Conservation (phyloP, 371 early-diverging fungal species). For the Saksenaea oblongispora region DNA sequence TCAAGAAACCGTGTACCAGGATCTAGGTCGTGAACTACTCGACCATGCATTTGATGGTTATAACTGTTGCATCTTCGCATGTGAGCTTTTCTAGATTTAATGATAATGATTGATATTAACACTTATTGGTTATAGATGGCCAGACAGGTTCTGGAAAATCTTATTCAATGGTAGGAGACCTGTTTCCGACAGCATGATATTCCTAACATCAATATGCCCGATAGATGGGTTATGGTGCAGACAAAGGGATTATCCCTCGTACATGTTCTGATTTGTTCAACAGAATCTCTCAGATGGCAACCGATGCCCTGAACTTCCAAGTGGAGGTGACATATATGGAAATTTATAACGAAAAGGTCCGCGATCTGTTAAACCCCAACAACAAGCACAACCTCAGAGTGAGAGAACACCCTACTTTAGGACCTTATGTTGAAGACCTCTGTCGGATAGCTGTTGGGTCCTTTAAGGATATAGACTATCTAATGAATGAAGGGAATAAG, state of each 20-base stretch:
- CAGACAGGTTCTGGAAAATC: slow-evolving; percentile 88
- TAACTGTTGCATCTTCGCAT: slow-evolving; percentile 86
- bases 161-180: slow-evolving; percentile 67
- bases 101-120: background rate
- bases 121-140: slow-evolving; percentile 55
- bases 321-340: slow-evolving; percentile 87
- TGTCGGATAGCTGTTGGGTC: slow-evolving; percentile 77
- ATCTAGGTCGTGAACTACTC: slow-evolving; percentile 71
- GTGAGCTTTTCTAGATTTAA: slow-evolving; percentile 35
- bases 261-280: slow-evolving; percentile 78
- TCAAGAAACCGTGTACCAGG: slow-evolving; percentile 79
- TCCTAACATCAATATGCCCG: slow-evolving; percentile 10
- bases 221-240: slow-evolving; percentile 66
- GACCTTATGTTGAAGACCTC: slow-evolving; percentile 90
- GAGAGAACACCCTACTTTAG: slow-evolving; percentile 85
- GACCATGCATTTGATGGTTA: slow-evolving; percentile 87
- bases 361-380: slow-evolving; percentile 83
- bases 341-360: slow-evolving; percentile 84
- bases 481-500: slow-evolving; percentile 88
- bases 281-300: slow-evolving; percentile 44
- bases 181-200: background rate
- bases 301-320: slow-evolving; percentile 52
- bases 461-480: slow-evolving; percentile 70
- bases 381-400: slow-evolving; percentile 77
- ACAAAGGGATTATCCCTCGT: slow-evolving; percentile 83